These are phyloP conservation scores for Citrullus mucosospermus DNA, from an alignment of 306 rosid species.

Conservation along the genomic window DNA sequence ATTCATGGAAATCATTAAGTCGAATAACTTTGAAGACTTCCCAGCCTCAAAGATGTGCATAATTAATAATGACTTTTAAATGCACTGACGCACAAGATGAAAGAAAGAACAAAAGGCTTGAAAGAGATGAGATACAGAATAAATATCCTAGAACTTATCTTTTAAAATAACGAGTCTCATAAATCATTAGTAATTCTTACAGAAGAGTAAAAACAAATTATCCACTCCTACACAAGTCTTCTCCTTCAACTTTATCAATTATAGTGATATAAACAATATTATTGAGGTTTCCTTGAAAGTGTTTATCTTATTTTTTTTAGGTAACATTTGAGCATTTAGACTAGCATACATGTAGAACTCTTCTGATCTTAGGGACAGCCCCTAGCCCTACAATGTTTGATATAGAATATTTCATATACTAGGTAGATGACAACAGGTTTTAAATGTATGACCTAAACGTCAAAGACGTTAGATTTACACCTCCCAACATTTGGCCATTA, in stretches of 20 bases:
- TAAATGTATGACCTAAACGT: not conserved
- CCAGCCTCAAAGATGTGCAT: not conserved
- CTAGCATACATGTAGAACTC: not conserved
- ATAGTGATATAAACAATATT: not conserved
- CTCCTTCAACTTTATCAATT: not conserved
- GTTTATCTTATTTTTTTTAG: not conserved
- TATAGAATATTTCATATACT: not conserved
- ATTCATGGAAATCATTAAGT: not conserved
- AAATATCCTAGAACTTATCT: not conserved
- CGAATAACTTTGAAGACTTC: not conserved
- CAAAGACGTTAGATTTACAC: not conserved
- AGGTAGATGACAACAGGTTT: not conserved
- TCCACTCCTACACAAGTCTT: not conserved
- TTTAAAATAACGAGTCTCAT: not conserved
- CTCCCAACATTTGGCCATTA: not conserved
- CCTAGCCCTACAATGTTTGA: not conserved
- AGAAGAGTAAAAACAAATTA: not conserved
- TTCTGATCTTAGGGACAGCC: not conserved
- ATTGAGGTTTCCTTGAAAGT: not conserved
- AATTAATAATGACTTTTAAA: not conserved
- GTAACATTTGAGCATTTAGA: not conserved
- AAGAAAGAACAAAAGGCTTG: not conserved
- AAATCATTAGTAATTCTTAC: not conserved
- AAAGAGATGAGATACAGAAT: not conserved
- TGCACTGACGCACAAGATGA: not conserved